Percentiles rank a stretch among this genome's conserved stretches.
Evolutionary conservation across 2,329 filamentous ascomycete genomes (phyloP).

Genomic region (Paraphaeosphaeria sporulosa): DNA sequence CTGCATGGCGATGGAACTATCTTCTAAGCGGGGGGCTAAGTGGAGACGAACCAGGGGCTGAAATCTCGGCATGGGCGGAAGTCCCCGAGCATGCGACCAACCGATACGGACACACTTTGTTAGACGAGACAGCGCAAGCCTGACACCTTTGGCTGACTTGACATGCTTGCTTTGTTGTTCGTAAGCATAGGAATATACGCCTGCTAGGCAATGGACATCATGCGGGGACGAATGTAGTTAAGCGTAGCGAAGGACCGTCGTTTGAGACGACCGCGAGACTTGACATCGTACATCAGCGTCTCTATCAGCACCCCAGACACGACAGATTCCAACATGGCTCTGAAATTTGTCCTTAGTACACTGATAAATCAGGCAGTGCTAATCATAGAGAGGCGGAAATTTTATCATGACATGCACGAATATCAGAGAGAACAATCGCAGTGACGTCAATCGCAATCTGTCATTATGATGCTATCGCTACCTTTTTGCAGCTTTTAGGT

Average conservation of each 20-base stretch:
- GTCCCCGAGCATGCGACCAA: background rate
- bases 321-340: background rate
- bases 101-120: background rate
- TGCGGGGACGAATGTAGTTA: no score
- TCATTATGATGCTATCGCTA: background rate
- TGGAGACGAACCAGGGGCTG: background rate
- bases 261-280: no score
- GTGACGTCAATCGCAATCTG: conserved; percentile 7
- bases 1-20: background rate
- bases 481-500: background rate
- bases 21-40: background rate
- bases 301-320: background rate
- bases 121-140: background rate
- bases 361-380: background rate
- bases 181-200: no score
- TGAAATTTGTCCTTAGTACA: background rate
- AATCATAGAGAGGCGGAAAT: background rate
- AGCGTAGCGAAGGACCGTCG: no score
- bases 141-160: background rate
- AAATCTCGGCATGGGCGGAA: background rate
- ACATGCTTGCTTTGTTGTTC: background rate
- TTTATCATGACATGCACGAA: background rate
- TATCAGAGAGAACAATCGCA: background rate
- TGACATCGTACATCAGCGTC: no score
- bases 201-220: no score